Evolutionary conservation across 768 basidiomycete genomes (phyloP).

Genomic region (Boletus reticulatus): DNA sequence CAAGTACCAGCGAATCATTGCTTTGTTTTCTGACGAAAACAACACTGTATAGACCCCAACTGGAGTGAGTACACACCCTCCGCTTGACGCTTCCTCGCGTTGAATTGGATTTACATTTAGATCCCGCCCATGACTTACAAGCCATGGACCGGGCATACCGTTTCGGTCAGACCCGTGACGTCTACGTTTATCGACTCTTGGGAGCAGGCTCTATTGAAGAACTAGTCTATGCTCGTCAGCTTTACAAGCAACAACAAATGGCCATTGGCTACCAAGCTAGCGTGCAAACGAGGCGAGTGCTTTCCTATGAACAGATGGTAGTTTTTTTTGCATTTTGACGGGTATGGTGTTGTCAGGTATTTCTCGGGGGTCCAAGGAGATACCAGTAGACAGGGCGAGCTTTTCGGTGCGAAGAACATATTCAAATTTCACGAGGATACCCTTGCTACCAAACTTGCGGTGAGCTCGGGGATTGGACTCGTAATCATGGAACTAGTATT

Average conservation of each 20-base stretch:
- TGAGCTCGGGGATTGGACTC: slow-evolving; percentile 32
- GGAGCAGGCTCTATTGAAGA: slow-evolving; percentile 89
- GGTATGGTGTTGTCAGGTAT: slow-evolving; percentile 44
- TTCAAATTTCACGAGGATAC: slow-evolving; percentile 73
- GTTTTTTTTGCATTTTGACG: background rate
- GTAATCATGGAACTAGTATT: background rate
- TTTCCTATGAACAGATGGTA: background rate
- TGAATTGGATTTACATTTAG: slow-evolving; percentile 39
- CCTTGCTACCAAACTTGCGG: slow-evolving; percentile 71
- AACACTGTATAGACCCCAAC: slow-evolving; percentile 64
- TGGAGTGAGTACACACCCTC: slow-evolving; percentile 72
- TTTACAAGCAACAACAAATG: slow-evolving; percentile 95
- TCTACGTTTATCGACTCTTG: slow-evolving; percentile 78
- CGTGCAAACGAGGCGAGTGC: slow-evolving; percentile 67
- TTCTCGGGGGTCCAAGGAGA: slow-evolving; percentile 85
- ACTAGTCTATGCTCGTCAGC: slow-evolving; percentile 82
- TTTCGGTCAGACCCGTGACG: slow-evolving; percentile 85
- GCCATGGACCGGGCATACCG: slow-evolving; percentile 88
- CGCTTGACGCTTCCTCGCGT: background rate
- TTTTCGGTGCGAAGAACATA: slow-evolving; percentile 85
- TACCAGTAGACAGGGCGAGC: slow-evolving; percentile 68
- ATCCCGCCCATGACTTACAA: slow-evolving; percentile 93
- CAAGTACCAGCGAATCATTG: slow-evolving; percentile 29
- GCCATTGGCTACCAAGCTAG: slow-evolving; percentile 85
- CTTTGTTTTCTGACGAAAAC: background rate